Base-by-base conservation (phyloP, 352 stramenopile species). In the Phytophthora palmivora region DNA sequence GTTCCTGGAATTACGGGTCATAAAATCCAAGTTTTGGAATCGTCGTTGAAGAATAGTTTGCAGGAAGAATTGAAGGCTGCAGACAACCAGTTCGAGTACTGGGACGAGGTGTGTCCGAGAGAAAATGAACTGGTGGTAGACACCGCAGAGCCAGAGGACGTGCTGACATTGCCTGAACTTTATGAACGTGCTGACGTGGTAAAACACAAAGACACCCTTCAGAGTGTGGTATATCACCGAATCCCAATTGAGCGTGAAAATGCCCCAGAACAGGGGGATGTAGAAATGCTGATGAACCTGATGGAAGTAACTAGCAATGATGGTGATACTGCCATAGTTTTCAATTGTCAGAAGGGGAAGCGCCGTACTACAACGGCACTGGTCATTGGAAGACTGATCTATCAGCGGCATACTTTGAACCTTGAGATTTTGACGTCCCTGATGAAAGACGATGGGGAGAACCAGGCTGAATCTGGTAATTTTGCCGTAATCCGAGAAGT, bases 261-360 rank as follows among this genome's bases (percentile, higher is more conserved):
- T 39, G 86, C 87, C 0, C 87, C 87, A 0, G 87, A 95, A 48
- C 85, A 94, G 28, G 63, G 55, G 2, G 81, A 94, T 18, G 78
- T 95, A 1, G 87, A 95, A 47, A 63, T 67, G 45, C 72, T 94
- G 15, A 78, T 88, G 58, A 76, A 83, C 21, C 58, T 91, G 50
- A 80, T 94, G 39, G 61, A 71, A n/a, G 50, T 61, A 0, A 63
- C 52, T 15, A 62, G 58, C 14, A 55, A 61, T n/a, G 57, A 76
- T n/a, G 36, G 38, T 3, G 41, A 63, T 21, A 95, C 87, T 15
- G 87, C 87, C n/a, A 87, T 93, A 61, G 79, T 95, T 12, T 95
- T 95, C 54, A 96, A 96, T 41, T 96, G 87, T 26, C 87, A 96
- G 68, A 94, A 94, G 84, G 87, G 87, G 11, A 92, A 93, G 55